Evolutionary conservation across 2,329 filamentous ascomycete genomes (phyloP).

Genomic region (Scytalidium sp.): DNA sequence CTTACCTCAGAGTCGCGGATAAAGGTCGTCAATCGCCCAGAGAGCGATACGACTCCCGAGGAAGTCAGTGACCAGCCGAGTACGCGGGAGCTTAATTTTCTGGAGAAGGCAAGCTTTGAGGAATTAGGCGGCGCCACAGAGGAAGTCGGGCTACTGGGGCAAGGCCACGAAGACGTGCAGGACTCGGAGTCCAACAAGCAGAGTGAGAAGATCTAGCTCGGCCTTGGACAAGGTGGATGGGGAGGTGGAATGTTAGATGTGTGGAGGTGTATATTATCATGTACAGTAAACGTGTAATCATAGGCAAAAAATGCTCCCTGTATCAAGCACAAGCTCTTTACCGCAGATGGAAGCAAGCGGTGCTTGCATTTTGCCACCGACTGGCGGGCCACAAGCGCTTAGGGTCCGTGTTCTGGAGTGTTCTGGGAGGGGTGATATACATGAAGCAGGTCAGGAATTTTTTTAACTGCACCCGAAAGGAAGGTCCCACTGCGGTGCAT

Average conservation of each 20-base stretch:
- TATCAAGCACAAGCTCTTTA: too few species aligned
- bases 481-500: not conserved
- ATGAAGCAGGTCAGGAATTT: not conserved
- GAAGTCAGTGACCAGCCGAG: not conserved
- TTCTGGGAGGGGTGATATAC: not conserved
- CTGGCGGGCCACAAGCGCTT: too few species aligned
- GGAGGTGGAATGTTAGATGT: too few species aligned
- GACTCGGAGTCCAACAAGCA: not conserved
- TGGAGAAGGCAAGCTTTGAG: not conserved
- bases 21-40: not conserved
- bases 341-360: too few species aligned
- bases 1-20: not conserved
- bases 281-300: too few species aligned
- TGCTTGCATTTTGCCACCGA: too few species aligned
- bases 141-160: not conserved
- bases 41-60: not conserved
- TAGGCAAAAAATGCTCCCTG: too few species aligned
- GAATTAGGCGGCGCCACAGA: not conserved
- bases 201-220: not conserved
- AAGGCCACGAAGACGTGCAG: not conserved
- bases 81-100: not conserved
- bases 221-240: not conserved
- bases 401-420: not conserved
- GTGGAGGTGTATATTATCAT: too few species aligned
- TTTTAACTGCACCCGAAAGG: not conserved